These are phyloP conservation scores for Ceriops zippeliana DNA, from an alignment of 345 rosid species.

Conservation along the genomic window DNA sequence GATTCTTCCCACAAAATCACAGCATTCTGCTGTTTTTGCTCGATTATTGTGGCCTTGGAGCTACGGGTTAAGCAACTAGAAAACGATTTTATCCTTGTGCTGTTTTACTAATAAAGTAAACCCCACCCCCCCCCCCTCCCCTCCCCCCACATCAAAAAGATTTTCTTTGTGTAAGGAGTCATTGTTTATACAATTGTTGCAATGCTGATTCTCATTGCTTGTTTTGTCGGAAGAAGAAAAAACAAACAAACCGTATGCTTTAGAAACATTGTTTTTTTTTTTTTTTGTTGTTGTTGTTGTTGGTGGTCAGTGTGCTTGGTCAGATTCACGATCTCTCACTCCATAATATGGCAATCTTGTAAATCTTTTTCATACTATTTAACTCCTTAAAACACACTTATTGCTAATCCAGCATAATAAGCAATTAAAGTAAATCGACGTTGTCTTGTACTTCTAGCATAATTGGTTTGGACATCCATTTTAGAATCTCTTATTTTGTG, in stretches of 20 bases:
- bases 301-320: constrained; percentile 17
- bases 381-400: background rate
- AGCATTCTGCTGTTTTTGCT: no score
- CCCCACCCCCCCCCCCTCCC: no score
- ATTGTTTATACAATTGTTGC: background rate
- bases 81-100: no score
- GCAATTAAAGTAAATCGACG: constrained; percentile 3
- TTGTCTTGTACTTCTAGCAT: background rate
- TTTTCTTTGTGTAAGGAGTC: no score
- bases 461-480: background rate
- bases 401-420: constrained; percentile 21
- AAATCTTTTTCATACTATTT: background rate
- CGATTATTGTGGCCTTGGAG: no score
- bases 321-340: constrained; percentile 13
- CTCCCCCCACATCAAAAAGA: no score
- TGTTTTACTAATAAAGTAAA: no score
- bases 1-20: no score
- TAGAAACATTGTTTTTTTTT: background rate
- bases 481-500: background rate
- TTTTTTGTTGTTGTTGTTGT: no score
- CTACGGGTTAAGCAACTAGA: no score
- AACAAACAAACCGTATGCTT: background rate
- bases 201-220: background rate
- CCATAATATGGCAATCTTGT: background rate
- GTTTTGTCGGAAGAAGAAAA: background rate